phyloP scores from a whole-genome alignment of 768 basidiomycete genomes.

The Leccinum longicurvipes region DNA sequence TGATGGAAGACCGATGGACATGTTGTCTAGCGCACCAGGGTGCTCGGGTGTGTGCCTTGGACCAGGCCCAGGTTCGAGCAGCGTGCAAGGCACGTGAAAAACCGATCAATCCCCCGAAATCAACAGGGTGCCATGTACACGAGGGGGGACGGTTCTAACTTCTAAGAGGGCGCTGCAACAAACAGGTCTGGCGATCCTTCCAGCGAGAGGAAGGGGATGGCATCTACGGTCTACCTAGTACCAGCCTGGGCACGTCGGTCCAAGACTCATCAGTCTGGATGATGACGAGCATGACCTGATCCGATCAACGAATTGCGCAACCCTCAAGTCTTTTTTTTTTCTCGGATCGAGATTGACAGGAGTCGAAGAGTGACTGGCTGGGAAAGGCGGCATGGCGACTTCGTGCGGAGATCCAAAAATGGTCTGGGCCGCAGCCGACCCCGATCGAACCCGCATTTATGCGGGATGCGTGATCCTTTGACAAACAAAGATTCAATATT shows the following conservation, averaged over 20 bases:
- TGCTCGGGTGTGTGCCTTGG: conserved; percentile 18
- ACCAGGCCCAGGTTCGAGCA: conserved; percentile 21
- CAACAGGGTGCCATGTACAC: conserved; percentile 25
- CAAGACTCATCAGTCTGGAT: no score
- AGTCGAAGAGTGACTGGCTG: conserved; percentile 14
- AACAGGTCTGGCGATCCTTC: background rate
- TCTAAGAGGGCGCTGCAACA: conserved; percentile 11
- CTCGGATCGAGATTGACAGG: conserved; percentile 23
- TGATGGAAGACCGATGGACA: conserved; percentile 12
- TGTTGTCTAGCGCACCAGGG: conserved; percentile 13
- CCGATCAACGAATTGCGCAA: background rate
- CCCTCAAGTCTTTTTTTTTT: background rate
- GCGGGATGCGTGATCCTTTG: conserved; percentile 28
- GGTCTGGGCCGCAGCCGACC: conserved; percentile 37
- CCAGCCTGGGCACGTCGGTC: background rate
- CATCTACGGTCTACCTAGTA: no score
- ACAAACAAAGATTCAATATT: conserved; percentile 33
- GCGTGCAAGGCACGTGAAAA: conserved; percentile 29
- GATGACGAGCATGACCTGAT: background rate
- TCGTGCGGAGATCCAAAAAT: conserved; percentile 33
- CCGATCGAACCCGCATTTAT: conserved; percentile 37
- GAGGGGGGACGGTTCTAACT: conserved; percentile 17
- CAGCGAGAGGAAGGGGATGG: background rate
- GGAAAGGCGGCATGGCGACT: conserved; percentile 25
- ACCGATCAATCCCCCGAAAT: conserved; percentile 26